A percentile compares a stretch with the other conserved stretches of the same genome.
phyloP scores from a whole-genome alignment of 176 grass and related monocot genomes.

The Aegilops longissima region DNA sequence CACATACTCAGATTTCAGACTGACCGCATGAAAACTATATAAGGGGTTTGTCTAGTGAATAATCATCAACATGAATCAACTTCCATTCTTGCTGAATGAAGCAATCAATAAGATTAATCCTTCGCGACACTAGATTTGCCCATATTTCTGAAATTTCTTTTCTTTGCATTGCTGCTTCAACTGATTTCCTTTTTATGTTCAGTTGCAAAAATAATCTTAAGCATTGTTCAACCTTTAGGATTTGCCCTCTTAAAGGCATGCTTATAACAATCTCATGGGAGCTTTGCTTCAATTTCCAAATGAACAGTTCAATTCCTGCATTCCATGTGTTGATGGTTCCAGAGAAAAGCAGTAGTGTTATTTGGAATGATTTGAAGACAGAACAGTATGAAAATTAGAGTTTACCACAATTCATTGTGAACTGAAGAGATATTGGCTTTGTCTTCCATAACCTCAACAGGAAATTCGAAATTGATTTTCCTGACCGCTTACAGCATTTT shows the following conservation, averaged over 20 bases:
- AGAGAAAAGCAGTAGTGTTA: background rate
- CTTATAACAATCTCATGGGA: background rate
- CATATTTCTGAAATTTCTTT: background rate
- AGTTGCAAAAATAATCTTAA: background rate
- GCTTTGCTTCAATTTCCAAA: background rate
- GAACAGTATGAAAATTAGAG: background rate
- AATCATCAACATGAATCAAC: background rate
- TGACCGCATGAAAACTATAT: background rate
- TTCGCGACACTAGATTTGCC: background rate
- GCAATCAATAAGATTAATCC: background rate
- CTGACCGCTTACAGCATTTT: background rate
- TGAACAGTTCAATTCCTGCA: background rate
- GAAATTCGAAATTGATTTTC: background rate
- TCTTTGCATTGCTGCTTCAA: slow-evolving; percentile 4
- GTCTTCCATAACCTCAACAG: background rate
- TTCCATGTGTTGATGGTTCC: background rate
- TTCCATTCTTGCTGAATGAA: background rate
- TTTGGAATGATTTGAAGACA: background rate
- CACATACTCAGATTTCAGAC: background rate
- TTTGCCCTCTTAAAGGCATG: background rate
- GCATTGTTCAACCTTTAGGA: background rate
- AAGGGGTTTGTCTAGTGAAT: background rate
- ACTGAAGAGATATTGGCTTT: background rate
- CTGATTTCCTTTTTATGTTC: background rate
- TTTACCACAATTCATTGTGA: background rate